Evolutionary conservation across 768 basidiomycete species (phyloP).

Genomic region (Mycena filopes): DNA sequence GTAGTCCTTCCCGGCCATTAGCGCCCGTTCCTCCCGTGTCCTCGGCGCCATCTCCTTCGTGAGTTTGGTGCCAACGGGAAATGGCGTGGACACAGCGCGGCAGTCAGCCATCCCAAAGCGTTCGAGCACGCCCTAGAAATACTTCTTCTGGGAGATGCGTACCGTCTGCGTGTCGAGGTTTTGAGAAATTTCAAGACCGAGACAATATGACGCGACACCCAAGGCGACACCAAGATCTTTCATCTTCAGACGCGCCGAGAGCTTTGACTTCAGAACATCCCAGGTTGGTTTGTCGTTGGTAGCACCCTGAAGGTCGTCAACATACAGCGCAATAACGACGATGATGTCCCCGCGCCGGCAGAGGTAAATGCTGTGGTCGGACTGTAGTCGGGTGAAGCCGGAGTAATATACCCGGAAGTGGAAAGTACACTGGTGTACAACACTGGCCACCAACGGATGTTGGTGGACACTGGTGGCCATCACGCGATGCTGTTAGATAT

Average conservation of each 20-base stretch:
- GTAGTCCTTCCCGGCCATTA: constrained; percentile 6
- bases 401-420: too few relatives aligned
- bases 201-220: background rate
- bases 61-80: constrained; percentile 1
- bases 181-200: background rate
- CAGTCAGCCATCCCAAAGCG: constrained; percentile 2
- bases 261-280: background rate
- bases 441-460: too few relatives aligned
- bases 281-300: background rate
- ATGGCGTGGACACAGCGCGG: background rate
- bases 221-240: constrained; percentile 13
- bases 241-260: constrained; percentile 1
- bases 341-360: constrained; percentile 1
- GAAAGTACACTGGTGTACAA: too few relatives aligned
- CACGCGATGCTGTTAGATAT: too few relatives aligned
- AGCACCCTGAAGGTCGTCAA: constrained; percentile 1
- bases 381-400: background rate
- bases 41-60: background rate
- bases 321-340: background rate
- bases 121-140: background rate
- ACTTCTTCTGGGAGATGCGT: background rate
- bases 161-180: background rate
- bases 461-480: too few relatives aligned
- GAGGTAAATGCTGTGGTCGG: constrained; percentile 13
- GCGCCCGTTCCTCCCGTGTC: background rate